Percentiles rank a stretch among this genome's conserved stretches.
Conservation (phyloP, 1,139 yeast species). For the Protomyces pachydermus region DNA sequence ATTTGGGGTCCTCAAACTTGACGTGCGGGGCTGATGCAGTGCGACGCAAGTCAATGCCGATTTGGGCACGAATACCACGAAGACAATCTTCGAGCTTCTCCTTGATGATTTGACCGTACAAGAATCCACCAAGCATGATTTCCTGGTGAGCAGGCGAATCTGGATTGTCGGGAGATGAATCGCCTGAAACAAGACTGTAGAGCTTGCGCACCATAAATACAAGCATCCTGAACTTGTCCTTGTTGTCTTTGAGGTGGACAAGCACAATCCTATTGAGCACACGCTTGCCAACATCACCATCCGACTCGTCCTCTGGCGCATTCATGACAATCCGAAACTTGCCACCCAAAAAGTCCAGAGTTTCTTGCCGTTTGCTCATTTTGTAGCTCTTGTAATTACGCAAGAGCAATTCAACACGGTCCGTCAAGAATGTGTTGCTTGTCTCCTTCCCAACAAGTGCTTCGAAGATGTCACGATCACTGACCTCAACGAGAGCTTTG, state of each 20-base stretch:
- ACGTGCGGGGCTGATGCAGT: constrained; percentile 55
- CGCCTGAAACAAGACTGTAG: constrained; percentile 92
- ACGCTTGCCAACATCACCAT: constrained; percentile 84
- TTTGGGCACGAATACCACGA: constrained; percentile 63
- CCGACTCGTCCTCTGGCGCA: constrained; percentile 81
- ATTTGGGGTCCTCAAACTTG: constrained; percentile 75
- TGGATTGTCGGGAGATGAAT: constrained; percentile 95
- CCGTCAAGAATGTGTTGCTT: constrained; percentile 86
- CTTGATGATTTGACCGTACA: constrained; percentile 92
- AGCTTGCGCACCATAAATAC: constrained; percentile 92
- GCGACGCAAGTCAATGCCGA: constrained; percentile 74
- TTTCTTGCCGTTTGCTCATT: constrained; percentile 74
- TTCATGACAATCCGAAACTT: constrained; percentile 91
- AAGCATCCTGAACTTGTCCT: constrained; percentile 78
- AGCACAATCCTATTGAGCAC: constrained; percentile 77
- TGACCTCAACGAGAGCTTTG: constrained; percentile 84
- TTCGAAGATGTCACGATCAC: constrained; percentile 91
- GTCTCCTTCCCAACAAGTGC: constrained; percentile 89
- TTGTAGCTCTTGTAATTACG: constrained; percentile 80
- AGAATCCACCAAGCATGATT: constrained; percentile 88
- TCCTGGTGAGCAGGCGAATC: constrained; percentile 99
- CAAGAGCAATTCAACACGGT: constrained; percentile 88
- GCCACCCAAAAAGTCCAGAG: constrained; percentile 89
- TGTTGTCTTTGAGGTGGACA: constrained; percentile 70
- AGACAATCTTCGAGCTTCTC: constrained; percentile 94